Conservation (phyloP, 495 filamentous ascomycete species). For the Stereocaulon alpinum region DNA sequence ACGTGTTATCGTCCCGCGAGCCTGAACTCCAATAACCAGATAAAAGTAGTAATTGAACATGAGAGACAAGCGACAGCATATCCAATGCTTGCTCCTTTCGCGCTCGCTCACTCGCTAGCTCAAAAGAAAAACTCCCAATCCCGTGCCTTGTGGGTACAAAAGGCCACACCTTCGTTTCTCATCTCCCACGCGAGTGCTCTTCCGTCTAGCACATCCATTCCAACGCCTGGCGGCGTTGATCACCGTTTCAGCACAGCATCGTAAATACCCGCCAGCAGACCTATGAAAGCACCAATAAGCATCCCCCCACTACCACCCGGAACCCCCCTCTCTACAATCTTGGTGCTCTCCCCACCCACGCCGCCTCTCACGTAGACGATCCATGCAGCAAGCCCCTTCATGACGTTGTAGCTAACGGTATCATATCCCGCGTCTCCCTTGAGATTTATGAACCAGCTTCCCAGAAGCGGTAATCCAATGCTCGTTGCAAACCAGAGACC, state of each 20-base stretch:
- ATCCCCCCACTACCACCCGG: constrained; percentile 63
- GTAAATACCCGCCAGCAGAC: constrained; percentile 61
- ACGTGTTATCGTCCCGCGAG: neutral
- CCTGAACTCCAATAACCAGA: neutral
- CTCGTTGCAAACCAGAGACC: constrained; percentile 67
- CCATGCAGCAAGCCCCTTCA: constrained; percentile 70
- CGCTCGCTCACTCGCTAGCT: too few relatives aligned
- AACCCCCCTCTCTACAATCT: constrained; percentile 52
- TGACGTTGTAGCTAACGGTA: constrained; percentile 78
- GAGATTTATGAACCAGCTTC: constrained; percentile 83
- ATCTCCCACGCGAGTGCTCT: neutral
- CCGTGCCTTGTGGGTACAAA: neutral
- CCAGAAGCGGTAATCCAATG: constrained; percentile 53
- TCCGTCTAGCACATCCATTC: too few relatives aligned
- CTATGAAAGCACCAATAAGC: constrained; percentile 60
- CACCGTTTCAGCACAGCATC: constrained; percentile 74
- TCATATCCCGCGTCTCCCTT: constrained; percentile 57
- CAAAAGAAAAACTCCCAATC: neutral
- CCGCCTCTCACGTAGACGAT: constrained; percentile 59
- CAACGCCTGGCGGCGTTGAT: neutral
- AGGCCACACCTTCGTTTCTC: neutral
- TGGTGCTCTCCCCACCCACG: constrained; percentile 44
- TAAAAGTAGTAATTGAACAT: neutral
- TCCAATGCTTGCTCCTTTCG: neutral
- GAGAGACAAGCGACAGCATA: constrained; percentile 6